Evolutionary conservation across 192 early-diverging fungal species (phyloP), one percentile per base, ranked within the genome.

Genomic region (Coemansia sp.): DNA sequence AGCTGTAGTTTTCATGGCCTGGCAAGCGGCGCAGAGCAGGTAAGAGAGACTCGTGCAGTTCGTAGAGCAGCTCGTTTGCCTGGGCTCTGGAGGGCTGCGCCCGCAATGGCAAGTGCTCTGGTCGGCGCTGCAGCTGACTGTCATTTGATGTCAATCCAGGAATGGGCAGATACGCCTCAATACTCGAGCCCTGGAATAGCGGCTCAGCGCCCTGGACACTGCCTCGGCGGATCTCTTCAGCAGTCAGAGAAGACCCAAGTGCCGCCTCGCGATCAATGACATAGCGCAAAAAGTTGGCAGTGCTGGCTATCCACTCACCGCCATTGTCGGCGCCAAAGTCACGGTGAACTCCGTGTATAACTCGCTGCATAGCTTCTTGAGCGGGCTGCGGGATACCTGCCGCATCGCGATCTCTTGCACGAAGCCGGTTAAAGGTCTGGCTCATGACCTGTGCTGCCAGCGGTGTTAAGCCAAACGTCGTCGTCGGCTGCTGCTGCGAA

Each of bases 21-120:
- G 77, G 77, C 13, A 71, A 42, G n/a, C 65, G 62, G 45, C 72
- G 77, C 11, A 74, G 67, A 16, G 53, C 59, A 14, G 77, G 72
- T 62, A 74, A 36, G 24, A 71, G 59, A 20, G 57, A 31, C 6
- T 70, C 65, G 24, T 50, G 62, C 36, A 79, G 48, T 4, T 74
- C 67, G 55, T 71, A 62, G 10, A 63, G 43, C 31, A 79, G 72
- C 61, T 79, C 77, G 48, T 79, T 79, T 10, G 66, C 69, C 60
- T 64, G 68, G 1, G 77, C 71, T 9, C 45, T 55, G 10, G 77
- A 71, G 13, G 77, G 64, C 4, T 38, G 57, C 9, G 62, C 50
- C 13, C 40, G 39, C 9, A 42, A 56, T 11, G 38, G 8, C 38
- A 60, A 13, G 24, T 5, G 40, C 46, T 45, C 23, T 4, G 63